Evolutionary conservation across 2,329 filamentous ascomycete genomes (phyloP).

Genomic region (Coniochaeta sp.): DNA sequence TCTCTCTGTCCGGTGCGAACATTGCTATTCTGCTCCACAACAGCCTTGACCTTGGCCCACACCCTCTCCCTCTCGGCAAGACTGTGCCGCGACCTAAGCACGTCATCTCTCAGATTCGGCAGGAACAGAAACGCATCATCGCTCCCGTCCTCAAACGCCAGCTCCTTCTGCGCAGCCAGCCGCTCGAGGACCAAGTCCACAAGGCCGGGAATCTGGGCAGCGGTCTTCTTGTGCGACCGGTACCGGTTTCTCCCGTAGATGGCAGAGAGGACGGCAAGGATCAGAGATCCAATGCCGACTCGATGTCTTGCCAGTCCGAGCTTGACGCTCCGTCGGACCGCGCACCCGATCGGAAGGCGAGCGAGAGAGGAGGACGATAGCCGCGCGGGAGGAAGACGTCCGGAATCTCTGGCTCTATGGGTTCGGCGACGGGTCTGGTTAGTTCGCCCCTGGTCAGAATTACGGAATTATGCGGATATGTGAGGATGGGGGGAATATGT

Average conservation of each 20-base stretch:
- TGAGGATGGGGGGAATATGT: not conserved
- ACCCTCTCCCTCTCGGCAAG: constrained; percentile 68
- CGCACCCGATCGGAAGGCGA: constrained; percentile 78
- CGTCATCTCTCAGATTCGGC: constrained; percentile 84
- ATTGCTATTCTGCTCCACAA: constrained; percentile 93
- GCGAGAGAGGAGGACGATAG: constrained; percentile 86
- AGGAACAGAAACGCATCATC: constrained; percentile 78
- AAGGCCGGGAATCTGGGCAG: constrained; percentile 69
- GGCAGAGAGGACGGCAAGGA: constrained; percentile 37
- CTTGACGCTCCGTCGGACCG: constrained; percentile 69
- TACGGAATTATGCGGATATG: not conserved
- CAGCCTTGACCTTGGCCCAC: constrained; percentile 73
- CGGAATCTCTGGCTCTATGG: constrained; percentile 65
- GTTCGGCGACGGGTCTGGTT: constrained; percentile 72
- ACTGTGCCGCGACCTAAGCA: constrained; percentile 74
- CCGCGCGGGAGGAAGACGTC: constrained; percentile 50
- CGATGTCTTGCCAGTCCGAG: constrained; percentile 80
- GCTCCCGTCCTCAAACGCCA: constrained; percentile 65
- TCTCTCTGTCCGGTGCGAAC: constrained; percentile 69
- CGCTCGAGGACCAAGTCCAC: constrained; percentile 80
- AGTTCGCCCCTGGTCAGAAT: constrained; percentile 48
- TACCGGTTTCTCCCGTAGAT: constrained; percentile 60
- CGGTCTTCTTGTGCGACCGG: constrained; percentile 54
- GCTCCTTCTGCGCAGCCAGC: constrained; percentile 73
- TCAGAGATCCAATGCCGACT: constrained; percentile 68